Evolutionary conservation across 306 rosid genomes (phyloP).

Genomic region (Casuarina cunninghamiana): DNA sequence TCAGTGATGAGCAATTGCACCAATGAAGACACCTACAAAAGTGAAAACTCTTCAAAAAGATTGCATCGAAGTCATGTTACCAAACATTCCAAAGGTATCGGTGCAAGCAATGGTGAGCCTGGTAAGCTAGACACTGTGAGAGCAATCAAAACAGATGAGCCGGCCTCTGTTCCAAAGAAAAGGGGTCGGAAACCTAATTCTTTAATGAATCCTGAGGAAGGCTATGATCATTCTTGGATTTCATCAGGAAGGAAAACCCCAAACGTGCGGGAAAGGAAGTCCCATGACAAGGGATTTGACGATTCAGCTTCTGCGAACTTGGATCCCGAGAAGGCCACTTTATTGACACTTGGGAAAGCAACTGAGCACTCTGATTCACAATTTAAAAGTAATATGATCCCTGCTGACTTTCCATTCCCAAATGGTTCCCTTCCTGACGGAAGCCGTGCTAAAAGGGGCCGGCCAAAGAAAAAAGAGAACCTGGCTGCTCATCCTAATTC

Average conservation of each 20-base stretch:
- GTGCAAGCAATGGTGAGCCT: conserved; percentile 26
- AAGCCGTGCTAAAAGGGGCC: conserved; percentile 36
- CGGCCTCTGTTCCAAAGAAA: conserved; percentile 45
- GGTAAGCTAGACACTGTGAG: conserved; percentile 21
- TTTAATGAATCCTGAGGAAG: conserved; percentile 68
- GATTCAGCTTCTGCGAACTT: conserved; percentile 27
- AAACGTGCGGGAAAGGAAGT: conserved; percentile 34
- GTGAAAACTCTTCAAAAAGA: conserved; percentile 26
- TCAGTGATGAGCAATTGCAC: conserved; percentile 23
- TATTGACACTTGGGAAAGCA: conserved; percentile 20
- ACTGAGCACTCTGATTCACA: conserved; percentile 25
- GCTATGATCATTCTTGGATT: conserved; percentile 61
- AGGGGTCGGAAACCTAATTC: conserved; percentile 77
- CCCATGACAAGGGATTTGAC: conserved; percentile 16
- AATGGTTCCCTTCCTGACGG: conserved; percentile 19
- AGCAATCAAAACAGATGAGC: conserved; percentile 37
- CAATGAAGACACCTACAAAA: conserved; percentile 19
- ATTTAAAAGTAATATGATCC: conserved; percentile 30
- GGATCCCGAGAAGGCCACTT: conserved; percentile 22
- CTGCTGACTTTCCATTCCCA: conserved; percentile 10
- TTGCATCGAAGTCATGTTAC: conserved; percentile 22
- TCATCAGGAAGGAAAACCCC: conserved; percentile 26
- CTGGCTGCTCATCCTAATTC: conserved; percentile 17
- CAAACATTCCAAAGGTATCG: conserved; percentile 32
- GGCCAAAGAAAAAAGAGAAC: conserved; percentile 40